Evolutionary conservation across 306 rosid genomes (phyloP), one percentile per base, ranked within the genome.

Genomic region (Comarum palustre): DNA sequence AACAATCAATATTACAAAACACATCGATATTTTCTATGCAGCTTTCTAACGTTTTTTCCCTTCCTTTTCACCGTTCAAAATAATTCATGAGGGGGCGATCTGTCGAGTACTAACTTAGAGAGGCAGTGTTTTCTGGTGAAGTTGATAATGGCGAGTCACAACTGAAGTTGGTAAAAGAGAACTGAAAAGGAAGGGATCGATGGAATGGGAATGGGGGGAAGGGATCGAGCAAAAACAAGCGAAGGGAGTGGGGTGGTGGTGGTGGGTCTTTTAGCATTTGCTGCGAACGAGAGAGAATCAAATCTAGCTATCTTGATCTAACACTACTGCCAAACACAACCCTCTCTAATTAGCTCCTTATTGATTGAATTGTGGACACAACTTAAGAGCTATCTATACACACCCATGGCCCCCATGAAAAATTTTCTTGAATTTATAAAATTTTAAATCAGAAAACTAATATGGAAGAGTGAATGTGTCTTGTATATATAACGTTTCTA

Each of bases 311-410:
- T 20, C 36, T 39, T 15, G 62, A 50, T 51, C 62, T 47, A 62
- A 64, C 79, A 41, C 80, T 78, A 41, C 79, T 54, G 66, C 73
- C 54, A 67, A 67, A 73, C 77, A 75, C 83, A 71, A 73, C 74
- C 47, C 76, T 66, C 20, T 54, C 31, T 29, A 29, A 29, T 29
- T 47, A 51, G 52, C 67, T 67, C 47, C 76, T 57, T 71, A 83
- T 79, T 77, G 77, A 83, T 72, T 29, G 31, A 29, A 29, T 29
- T 79, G 82, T 74, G 86, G 84, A 29, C 83, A 83, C 84, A 78
- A 24, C 74, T 80, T 77, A n/a, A n/a, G 42, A 80, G 67, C 61
- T 71, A 69, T 80, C 74, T 72, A 39, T 15, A 57, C 67, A 61
- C 25, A 61, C 73, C 66, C 63, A 74, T 62, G 82, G 69, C 66